Base-by-base conservation (phyloP, 2,329 filamentous ascomycete species). In the Botrytis porri region DNA sequence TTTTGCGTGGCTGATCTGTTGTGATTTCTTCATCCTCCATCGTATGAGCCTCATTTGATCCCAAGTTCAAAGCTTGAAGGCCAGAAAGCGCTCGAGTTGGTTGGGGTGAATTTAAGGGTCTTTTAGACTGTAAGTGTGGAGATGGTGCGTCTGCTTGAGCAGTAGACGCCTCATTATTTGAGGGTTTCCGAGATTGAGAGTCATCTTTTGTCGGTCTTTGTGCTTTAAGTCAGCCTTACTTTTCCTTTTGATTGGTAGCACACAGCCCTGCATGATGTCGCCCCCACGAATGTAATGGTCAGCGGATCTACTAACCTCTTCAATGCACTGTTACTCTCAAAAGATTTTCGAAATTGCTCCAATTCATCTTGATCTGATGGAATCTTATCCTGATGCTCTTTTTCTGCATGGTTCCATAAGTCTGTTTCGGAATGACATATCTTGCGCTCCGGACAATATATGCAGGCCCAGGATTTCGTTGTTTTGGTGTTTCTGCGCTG, bases 21-120 rank as follows among this genome's bases (percentile, higher is more conserved):
- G 76, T 69, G 10, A 18, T 73, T n/a, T 76, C 74, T n/a, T 77
- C 76, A 69, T 79, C 75, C 25, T 72, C 35, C 77, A 80, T 78
- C 1, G 63, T 29, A 12, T 74, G 73, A 72, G 79, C 77, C 4
- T 75, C 74, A 10, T 71, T 63, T 37, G 75, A 71, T n/a, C 57
- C 67, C 5, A 80, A 69, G 22, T 78, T 77, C 18, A 80, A 62
- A 9, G 75, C 72, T 7, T 73, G 73, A 18, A 79, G 57, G 8
- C 70, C 75, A 0, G 75, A 77, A 12, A 79, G 35, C 29, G 73
- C 76, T 48, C 73, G 65, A 9, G 70, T 69, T n/a, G 74, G 69
- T 18, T 71, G 71, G 3, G 74, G 71, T 14, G 39, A 51, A 41
- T 62, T 73, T 6, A 75, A 69, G 0, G 73, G 76, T n/a, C 76